Evolutionary conservation across 2,329 filamentous ascomycete species (phyloP), one percentile per base, ranked within the genome.

Genomic region (Colletotrichum sp.): DNA sequence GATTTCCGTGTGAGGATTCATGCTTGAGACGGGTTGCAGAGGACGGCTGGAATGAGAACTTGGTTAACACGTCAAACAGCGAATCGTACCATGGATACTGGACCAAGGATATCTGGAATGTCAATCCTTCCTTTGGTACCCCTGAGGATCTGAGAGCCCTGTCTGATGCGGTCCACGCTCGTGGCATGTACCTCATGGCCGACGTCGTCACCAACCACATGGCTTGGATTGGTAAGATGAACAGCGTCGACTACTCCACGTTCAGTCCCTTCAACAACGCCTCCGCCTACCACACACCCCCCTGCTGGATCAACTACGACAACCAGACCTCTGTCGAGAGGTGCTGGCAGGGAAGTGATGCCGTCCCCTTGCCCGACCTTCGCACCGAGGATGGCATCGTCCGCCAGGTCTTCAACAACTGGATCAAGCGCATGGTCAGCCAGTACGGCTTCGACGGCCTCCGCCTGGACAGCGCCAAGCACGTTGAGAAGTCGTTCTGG

Each of bases 381-480:
- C 85, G 90, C 72, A 94, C 93, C 1, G 87, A 89, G 57, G 85
- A 86, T 34, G 69, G 83, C 0, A 81, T 82, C 2, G 89, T 94
- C 12, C 86, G 88, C 30, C 81, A 81, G 18, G 84, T 90, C 4
- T 91, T 90, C 81, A 85, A 90, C 70, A 82, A 85, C n/a, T 95
- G 93, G 93, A 86, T 94, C 78, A 82, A 81, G 21, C 84, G 85
- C 57, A 85, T 94, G 1, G 89, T 94, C 3, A 81, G 86, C 4
- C 90, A 92, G 77, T 94, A 93, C 80, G 86, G 86, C 21, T 92
- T 93, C 85, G 91, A 92, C 80, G 90, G 91, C 4, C 84, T 92
- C 13, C 89, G 91, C 39, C 89, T 93, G 78, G 91, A 93, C 77
- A 92, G 90, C 0, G 90, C 90, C 77, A 92, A 91, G 82, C 90